Evolutionary conservation across 2,329 filamentous ascomycete genomes (phyloP).

Genomic region (Monosporascus sp.): DNA sequence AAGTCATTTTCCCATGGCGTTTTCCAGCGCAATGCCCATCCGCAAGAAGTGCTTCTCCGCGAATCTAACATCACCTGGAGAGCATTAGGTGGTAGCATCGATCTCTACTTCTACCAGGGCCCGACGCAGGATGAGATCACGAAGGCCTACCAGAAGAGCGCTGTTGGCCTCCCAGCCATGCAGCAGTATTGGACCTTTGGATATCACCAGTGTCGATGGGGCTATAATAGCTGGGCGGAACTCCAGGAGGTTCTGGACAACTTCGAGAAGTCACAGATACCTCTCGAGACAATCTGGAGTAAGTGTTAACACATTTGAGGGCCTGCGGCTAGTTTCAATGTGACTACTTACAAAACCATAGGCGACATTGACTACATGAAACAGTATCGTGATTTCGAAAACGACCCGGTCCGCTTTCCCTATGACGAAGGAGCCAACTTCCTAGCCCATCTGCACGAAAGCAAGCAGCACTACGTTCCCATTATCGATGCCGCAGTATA

Average conservation of each 20-base stretch:
- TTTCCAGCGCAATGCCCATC: slow-evolving; percentile 71
- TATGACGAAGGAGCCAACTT: slow-evolving; percentile 55
- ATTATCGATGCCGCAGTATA: slow-evolving; percentile 72
- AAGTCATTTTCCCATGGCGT: slow-evolving; percentile 69
- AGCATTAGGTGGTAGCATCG: slow-evolving; percentile 68
- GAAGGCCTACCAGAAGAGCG: slow-evolving; percentile 62
- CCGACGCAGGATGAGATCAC: slow-evolving; percentile 64
- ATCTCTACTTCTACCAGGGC: slow-evolving; percentile 75
- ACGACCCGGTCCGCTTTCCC: slow-evolving; percentile 52
- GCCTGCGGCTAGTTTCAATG: slow-evolving; percentile 30
- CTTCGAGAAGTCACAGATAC: slow-evolving; percentile 60
- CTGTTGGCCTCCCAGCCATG: slow-evolving; percentile 68
- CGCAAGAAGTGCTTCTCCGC: slow-evolving; percentile 64
- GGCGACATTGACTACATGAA: slow-evolving; percentile 71
- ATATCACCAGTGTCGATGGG: slow-evolving; percentile 80
- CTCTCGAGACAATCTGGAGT: slow-evolving; percentile 68
- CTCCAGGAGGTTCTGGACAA: slow-evolving; percentile 62
- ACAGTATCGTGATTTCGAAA: slow-evolving; percentile 55
- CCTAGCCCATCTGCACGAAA: slow-evolving; percentile 55
- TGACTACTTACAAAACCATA: slow-evolving; percentile 41
- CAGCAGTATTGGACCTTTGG: slow-evolving; percentile 80
- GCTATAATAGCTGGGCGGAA: slow-evolving; percentile 68
- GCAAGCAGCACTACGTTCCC: slow-evolving; percentile 63
- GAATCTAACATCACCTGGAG: slow-evolving; percentile 66
- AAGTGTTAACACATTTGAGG: slow-evolving; percentile 9